These are phyloP conservation scores for Clonostachys byssicola DNA, from an alignment of 2,329 filamentous ascomycete species.

Conservation along the genomic window DNA sequence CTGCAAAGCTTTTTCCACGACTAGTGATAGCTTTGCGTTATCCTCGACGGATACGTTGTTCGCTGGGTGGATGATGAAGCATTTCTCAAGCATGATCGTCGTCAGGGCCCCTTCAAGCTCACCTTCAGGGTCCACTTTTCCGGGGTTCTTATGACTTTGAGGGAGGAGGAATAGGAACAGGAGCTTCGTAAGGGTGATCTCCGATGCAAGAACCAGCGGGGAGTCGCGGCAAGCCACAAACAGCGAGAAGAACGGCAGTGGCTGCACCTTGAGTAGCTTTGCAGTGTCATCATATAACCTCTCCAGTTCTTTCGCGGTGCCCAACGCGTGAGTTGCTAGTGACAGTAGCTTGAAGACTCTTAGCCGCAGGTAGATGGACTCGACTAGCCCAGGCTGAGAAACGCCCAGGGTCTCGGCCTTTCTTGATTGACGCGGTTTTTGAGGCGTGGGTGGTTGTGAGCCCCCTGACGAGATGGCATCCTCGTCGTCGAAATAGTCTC, in stretches of 20 bases:
- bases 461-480: conserved; percentile 41
- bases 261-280: conserved; percentile 51
- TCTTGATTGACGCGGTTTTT: conserved; percentile 22
- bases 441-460: conserved; percentile 40
- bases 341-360: conserved; percentile 57
- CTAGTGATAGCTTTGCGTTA: conserved; percentile 68
- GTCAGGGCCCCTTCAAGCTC: conserved; percentile 34
- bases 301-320: conserved; percentile 32
- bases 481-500: conserved; percentile 55
- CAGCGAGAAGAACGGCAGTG: conserved; percentile 51
- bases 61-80: conserved; percentile 64
- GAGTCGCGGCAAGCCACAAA: conserved; percentile 37
- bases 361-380: conserved; percentile 58
- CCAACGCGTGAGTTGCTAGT: conserved; percentile 40
- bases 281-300: conserved; percentile 57
- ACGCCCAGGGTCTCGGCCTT: conserved; percentile 11
- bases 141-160: conserved; percentile 32
- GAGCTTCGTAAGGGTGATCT: conserved; percentile 39
- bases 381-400: conserved; percentile 25
- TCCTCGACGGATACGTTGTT: conserved; percentile 56
- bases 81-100: conserved; percentile 41
- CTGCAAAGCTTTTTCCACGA: conserved; percentile 62
- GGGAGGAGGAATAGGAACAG: conserved; percentile 40
- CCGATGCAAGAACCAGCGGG: conserved; percentile 26
- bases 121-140: conserved; percentile 25